phyloP scores from a whole-genome alignment of 2,329 filamentous ascomycete species.

The Pseudogymnoascus sp. region DNA sequence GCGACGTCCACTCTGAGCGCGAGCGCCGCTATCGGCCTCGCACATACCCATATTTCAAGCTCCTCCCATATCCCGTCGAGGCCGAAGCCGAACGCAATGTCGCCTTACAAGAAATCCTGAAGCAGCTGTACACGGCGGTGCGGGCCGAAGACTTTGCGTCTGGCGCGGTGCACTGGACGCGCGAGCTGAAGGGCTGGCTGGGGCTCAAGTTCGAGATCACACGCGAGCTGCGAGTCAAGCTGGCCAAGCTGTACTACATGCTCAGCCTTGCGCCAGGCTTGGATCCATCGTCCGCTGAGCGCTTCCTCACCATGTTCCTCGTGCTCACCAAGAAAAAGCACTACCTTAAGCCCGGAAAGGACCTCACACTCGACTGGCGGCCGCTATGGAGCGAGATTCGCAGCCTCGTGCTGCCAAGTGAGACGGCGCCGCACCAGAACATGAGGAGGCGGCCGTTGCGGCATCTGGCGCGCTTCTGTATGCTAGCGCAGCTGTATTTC shows the following conservation, averaged over 20 bases:
- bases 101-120: constrained; percentile 78
- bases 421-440: constrained; percentile 59
- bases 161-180: constrained; percentile 91
- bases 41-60: constrained; percentile 86
- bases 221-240: constrained; percentile 67
- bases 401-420: constrained; percentile 75
- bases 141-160: constrained; percentile 90
- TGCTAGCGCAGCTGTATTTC: constrained; percentile 86
- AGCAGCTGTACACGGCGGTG: constrained; percentile 85
- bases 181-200: constrained; percentile 91
- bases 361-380: constrained; percentile 86
- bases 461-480: constrained; percentile 75
- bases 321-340: constrained; percentile 93
- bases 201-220: constrained; percentile 96
- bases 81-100: constrained; percentile 66
- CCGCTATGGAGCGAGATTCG: constrained; percentile 91
- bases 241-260: constrained; percentile 91
- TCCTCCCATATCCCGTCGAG: constrained; percentile 84
- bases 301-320: constrained; percentile 95
- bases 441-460: constrained; percentile 48
- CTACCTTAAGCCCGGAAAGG: constrained; percentile 82
- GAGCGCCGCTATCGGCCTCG: constrained; percentile 66
- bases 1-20: constrained; percentile 42
- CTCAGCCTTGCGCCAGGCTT: constrained; percentile 83
- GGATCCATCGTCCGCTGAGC: constrained; percentile 70